Conservation (phyloP, 2,329 filamentous ascomycete genomes). For the Diaporthe eres region DNA sequence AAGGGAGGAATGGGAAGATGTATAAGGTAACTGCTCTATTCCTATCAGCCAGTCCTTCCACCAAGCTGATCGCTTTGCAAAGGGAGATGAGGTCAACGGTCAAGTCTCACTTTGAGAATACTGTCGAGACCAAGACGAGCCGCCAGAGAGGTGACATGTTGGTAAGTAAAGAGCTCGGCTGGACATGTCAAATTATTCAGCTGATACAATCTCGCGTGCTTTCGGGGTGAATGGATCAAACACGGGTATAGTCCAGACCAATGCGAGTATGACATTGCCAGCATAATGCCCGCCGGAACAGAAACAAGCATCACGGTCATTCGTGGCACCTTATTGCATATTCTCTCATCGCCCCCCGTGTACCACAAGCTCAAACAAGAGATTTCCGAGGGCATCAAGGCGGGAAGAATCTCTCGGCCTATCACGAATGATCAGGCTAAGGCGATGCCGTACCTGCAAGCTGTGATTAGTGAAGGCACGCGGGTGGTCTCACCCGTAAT, state of each 20-base stretch:
- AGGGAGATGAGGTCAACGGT: constrained; percentile 4
- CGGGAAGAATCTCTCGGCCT: constrained; percentile 51
- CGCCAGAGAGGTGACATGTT: neutral
- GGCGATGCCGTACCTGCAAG: constrained; percentile 51
- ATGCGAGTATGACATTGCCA: constrained; percentile 25
- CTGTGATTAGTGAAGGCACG: constrained; percentile 53
- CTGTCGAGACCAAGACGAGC: neutral
- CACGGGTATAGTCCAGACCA: neutral
- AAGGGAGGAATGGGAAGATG: constrained; percentile 36
- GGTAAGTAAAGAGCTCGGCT: neutral
- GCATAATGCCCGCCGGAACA: constrained; percentile 58
- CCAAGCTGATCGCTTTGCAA: neutral
- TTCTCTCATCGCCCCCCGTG: constrained; percentile 59
- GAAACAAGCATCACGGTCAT: constrained; percentile 64
- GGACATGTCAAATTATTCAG: neutral
- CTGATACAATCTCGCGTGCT: neutral
- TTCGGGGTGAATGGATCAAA: constrained; percentile 33
- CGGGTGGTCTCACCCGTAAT: constrained; percentile 50
- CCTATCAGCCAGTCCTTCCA: neutral
- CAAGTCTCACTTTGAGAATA: neutral
- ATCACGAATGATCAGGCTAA: constrained; percentile 45
- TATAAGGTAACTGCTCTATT: constrained; percentile 30
- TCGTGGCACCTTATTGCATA: constrained; percentile 60
- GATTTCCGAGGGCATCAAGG: constrained; percentile 57
- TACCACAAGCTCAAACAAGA: constrained; percentile 53